Percentiles rank a stretch among this genome's conserved stretches.
Conservation (phyloP, 208 protist species). For the Leishmania major region DNA sequence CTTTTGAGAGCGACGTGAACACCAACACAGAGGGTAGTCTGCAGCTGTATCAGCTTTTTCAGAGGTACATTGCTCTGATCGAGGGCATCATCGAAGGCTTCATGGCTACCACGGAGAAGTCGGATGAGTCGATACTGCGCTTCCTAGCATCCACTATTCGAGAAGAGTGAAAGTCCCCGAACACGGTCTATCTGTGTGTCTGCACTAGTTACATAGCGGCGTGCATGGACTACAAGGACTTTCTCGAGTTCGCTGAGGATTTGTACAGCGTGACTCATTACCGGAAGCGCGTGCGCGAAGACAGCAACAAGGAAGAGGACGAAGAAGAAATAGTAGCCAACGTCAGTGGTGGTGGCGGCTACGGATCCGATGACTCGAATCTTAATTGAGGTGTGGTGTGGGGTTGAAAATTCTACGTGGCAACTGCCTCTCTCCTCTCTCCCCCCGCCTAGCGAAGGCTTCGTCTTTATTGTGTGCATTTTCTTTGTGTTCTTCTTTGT, state of each 20-base stretch:
- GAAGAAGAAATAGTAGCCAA: background rate
- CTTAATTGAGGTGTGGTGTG: background rate
- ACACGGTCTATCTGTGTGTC: constrained; percentile 42
- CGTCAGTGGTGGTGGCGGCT: background rate
- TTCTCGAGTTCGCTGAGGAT: constrained; percentile 68
- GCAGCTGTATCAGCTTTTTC: constrained; percentile 61
- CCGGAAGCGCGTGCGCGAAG: constrained; percentile 11
- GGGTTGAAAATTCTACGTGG: background rate
- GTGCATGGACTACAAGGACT: constrained; percentile 71
- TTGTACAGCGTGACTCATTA: constrained; percentile 53
- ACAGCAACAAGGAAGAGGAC: constrained; percentile 5
- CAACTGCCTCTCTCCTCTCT: background rate
- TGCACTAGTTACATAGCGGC: constrained; percentile 78
- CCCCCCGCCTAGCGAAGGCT: background rate
- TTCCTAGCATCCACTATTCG: constrained; percentile 52
- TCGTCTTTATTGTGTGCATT: background rate
- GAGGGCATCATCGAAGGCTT: constrained; percentile 62
- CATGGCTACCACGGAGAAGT: constrained; percentile 23
- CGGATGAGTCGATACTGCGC: constrained; percentile 18
- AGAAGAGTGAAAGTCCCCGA: constrained; percentile 44
- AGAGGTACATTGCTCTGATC: constrained; percentile 55
- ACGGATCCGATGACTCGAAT: background rate
- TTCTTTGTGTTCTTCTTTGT: background rate
- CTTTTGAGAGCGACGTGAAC: constrained; percentile 9
- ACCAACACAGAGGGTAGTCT: constrained; percentile 54